phyloP scores from a whole-genome alignment of 768 basidiomycete species.

The Boletus huronensis region DNA sequence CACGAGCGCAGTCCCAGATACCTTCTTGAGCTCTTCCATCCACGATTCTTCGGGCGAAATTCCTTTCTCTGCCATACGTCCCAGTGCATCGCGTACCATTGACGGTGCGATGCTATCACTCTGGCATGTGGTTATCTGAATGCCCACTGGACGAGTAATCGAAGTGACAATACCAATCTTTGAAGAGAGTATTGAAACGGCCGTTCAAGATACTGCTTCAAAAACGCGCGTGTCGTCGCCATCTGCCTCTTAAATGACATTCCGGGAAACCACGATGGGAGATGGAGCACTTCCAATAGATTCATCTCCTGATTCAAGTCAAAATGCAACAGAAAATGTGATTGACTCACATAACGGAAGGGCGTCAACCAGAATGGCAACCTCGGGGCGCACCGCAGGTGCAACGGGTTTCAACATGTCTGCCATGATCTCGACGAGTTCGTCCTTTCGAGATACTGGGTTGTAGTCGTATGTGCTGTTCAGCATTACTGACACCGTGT shows the following conservation, averaged over 20 bases:
- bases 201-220: conserved; percentile 1
- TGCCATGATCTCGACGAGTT: not conserved
- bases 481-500: conserved; percentile 13
- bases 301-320: not conserved
- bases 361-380: not conserved
- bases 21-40: conserved; percentile 6
- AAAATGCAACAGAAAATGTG: not conserved
- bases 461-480: conserved; percentile 18
- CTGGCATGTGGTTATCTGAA: not conserved
- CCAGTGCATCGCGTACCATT: conserved; percentile 6
- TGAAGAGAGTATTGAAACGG: conserved; percentile 1
- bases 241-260: conserved; percentile 11
- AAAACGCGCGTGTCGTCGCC: not conserved
- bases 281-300: not conserved
- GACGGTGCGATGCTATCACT: not conserved
- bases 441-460: conserved; percentile 6
- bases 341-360: conserved; percentile 7
- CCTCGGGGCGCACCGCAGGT: not conserved
- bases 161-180: not conserved
- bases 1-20: conserved; percentile 6
- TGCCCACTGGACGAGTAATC: too few relatives aligned
- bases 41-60: not conserved
- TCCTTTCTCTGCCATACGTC: not conserved
- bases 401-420: not conserved
- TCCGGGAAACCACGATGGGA: conserved; percentile 13